Percentiles rank a stretch among this genome's conserved stretches.
Conservation (phyloP, 129 eudicot genomes). For the Flaveria linearis region DNA sequence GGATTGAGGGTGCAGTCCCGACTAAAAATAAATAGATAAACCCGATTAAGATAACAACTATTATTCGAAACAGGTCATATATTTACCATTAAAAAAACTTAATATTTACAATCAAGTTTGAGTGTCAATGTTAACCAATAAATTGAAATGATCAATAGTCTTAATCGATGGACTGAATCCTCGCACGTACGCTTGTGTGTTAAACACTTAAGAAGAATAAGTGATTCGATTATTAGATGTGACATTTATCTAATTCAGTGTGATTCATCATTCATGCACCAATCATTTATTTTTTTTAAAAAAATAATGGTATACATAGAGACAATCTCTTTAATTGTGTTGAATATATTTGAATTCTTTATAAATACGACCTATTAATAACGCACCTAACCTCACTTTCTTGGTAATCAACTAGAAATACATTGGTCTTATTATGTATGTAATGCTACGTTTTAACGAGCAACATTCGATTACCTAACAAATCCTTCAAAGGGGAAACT, state of each 20-base stretch:
- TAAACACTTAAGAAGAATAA: background rate
- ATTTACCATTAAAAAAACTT: no score
- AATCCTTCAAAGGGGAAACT: no score
- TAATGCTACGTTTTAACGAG: no score
- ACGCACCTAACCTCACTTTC: background rate
- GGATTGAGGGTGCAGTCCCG: no score
- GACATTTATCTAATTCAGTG: background rate
- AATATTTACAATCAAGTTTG: no score
- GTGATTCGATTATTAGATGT: background rate
- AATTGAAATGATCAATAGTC: no score
- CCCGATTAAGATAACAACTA: no score
- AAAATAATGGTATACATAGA: background rate
- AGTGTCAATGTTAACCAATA: no score
- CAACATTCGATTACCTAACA: no score
- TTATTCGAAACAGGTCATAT: no score
- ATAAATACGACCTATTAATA: background rate
- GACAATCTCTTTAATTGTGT: background rate
- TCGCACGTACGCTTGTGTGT: background rate
- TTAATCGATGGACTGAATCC: no score
- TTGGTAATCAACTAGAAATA: constrained; percentile 6
- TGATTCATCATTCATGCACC: constrained; percentile 2
- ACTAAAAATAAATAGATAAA: no score
- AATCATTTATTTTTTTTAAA: background rate
- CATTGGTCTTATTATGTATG: background rate
- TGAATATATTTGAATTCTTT: background rate